Percentiles rank a stretch among this genome's conserved stretches.
These are phyloP conservation scores for Cystobasidium onofrii DNA, from an alignment of 768 basidiomycete species.

Conservation along the genomic window DNA sequence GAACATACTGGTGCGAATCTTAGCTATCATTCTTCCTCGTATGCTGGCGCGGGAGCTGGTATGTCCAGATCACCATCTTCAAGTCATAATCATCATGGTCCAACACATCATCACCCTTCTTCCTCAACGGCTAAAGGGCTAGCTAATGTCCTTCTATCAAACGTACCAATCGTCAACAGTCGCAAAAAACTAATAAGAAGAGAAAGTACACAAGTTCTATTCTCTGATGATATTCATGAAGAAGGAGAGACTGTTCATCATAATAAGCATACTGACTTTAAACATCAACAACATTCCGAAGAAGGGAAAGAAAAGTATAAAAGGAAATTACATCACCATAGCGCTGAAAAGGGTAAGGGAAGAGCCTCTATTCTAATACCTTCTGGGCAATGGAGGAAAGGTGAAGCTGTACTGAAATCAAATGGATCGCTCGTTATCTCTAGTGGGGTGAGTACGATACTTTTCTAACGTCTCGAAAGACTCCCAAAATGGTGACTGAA, in stretches of 20 bases:
- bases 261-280: background rate
- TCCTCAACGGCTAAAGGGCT: background rate
- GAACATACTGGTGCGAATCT: background rate
- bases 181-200: background rate
- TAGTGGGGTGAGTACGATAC: background rate
- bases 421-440: background rate
- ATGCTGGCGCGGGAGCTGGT: background rate
- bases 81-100: background rate
- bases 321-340: background rate
- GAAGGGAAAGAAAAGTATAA: background rate
- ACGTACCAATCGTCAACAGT: background rate
- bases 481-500: background rate
- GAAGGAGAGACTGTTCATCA: background rate
- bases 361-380: background rate
- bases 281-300: background rate
- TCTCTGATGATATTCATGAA: background rate
- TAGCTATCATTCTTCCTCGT: background rate
- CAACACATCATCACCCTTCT: background rate
- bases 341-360: background rate
- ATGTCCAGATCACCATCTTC: background rate
- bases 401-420: conserved; percentile 3
- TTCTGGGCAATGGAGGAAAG: conserved; percentile 9
- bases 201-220: background rate
- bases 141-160: background rate
- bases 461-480: background rate